Base-by-base conservation (phyloP, 176 grass and related monocot genomes). In the Musa troglodytarum region DNA sequence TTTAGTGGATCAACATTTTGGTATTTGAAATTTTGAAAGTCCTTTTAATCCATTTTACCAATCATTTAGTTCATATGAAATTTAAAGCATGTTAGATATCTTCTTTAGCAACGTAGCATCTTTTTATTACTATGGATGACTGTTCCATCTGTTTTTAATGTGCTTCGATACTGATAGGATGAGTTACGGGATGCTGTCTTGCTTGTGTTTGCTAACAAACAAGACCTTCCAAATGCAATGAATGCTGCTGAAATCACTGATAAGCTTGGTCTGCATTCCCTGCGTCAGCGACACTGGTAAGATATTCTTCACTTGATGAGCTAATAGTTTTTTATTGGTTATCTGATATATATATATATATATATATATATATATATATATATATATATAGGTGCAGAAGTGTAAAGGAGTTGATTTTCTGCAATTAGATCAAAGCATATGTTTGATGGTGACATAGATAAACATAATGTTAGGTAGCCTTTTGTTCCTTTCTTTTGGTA, bases 161-260 rank as follows among this genome's bases (percentile, higher is more conserved):
- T n/a, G 57, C 8, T 59, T 1, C 9, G 57, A n/a, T n/a, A 20
- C 57, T 59, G 57, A 59, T 59, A 59, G 57, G 57, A 59, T 59
- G 57, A 59, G 57, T 59, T 59, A 59, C 6, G 57, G 57, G 57
- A 59, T 59, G 57, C 57, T 8, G 57, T 59, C 19, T n/a, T 59
- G 57, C 57, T 59, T 59, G 57, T 59, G 57, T 59, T 59, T 59
- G 57, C 57, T 59, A 59, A 59, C 57, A 59, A 59, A 59, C 57
- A 59, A 59, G 57, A 59, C 16, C 57, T 59, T 59, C 57, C 57
- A 59, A 59, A 59, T 20, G 57, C 57, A 59, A 59, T 59, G 57
- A 59, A 59, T 59, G 57, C 57, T 59, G 57, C 57, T n/a, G 57
- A 59, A 59, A 59, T 59, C 57, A 59, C 57, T 59, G 57, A 59